Evolutionary conservation across 2,329 filamentous ascomycete species (phyloP).

Genomic region (Fusarium chaquense): DNA sequence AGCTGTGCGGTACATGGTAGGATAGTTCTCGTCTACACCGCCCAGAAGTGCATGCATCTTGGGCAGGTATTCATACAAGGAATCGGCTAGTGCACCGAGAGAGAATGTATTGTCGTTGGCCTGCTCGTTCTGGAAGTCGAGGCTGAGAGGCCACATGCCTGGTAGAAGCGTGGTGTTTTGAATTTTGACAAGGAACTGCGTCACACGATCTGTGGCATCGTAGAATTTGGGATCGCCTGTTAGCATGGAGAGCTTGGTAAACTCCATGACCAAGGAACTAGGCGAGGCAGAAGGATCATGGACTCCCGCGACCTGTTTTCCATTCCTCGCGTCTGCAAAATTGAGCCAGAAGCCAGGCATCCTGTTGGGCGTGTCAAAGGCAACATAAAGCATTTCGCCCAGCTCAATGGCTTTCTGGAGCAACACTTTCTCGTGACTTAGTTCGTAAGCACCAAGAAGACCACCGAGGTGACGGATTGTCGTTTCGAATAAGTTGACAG

Average conservation of each 20-base stretch:
- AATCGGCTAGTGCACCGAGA: slow-evolving; percentile 67
- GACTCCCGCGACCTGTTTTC: slow-evolving; percentile 62
- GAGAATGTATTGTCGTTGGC: slow-evolving; percentile 61
- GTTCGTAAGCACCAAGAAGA: slow-evolving; percentile 63
- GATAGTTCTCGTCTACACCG: slow-evolving; percentile 71
- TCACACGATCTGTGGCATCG: slow-evolving; percentile 80
- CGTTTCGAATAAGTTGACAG: slow-evolving; percentile 66
- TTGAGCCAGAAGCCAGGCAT: slow-evolving; percentile 62
- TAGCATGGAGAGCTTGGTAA: slow-evolving; percentile 79
- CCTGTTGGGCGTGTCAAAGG: slow-evolving; percentile 67
- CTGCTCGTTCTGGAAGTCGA: slow-evolving; percentile 70
- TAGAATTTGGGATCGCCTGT: slow-evolving; percentile 80
- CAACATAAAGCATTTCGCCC: slow-evolving; percentile 66
- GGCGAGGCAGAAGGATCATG: slow-evolving; percentile 62
- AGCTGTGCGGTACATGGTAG: slow-evolving; percentile 72
- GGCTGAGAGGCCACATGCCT: slow-evolving; percentile 78
- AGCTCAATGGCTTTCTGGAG: slow-evolving; percentile 1
- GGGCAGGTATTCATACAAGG: slow-evolving; percentile 71
- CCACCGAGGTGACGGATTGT: slow-evolving; percentile 67
- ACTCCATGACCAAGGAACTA: slow-evolving; percentile 80
- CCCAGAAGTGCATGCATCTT: slow-evolving; percentile 75
- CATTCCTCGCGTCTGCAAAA: slow-evolving; percentile 58
- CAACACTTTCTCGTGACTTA: slow-evolving; percentile 60
- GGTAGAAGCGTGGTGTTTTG: slow-evolving; percentile 78
- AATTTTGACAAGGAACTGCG: slow-evolving; percentile 73